These are phyloP conservation scores for Sambucus nigra DNA, from an alignment of 129 eudicot species.

Conservation along the genomic window DNA sequence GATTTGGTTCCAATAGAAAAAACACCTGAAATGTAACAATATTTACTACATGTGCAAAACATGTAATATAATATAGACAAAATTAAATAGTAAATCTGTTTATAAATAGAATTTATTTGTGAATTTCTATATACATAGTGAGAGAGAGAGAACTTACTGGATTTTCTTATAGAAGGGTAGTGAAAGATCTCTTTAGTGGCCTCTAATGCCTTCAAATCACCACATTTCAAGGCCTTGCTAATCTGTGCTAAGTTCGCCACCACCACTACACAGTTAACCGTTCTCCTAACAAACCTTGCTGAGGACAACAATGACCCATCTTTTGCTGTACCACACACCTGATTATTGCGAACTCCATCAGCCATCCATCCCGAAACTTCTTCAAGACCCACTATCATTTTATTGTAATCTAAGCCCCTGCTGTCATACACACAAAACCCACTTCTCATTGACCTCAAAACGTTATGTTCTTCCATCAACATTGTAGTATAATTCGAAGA, in stretches of 20 bases:
- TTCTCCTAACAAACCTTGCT: slow-evolving; percentile 42
- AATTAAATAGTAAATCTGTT: no score
- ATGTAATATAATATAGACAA: no score
- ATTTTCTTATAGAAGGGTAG: slow-evolving; percentile 35
- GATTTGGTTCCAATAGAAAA: no score
- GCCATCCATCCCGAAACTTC: slow-evolving; percentile 55
- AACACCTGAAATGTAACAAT: no score
- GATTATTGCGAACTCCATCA: slow-evolving; percentile 52
- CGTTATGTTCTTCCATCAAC: slow-evolving; percentile 78
- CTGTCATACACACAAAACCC: slow-evolving; percentile 80
- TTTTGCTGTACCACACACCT: slow-evolving; percentile 34
- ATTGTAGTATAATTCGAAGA: slow-evolving; percentile 38
- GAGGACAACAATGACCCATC: slow-evolving; percentile 11
- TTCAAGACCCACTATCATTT: slow-evolving; percentile 30
- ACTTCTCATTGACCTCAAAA: slow-evolving; percentile 53
- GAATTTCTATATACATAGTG: no score
- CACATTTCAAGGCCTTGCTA: slow-evolving; percentile 34
- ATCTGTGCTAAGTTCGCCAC: slow-evolving; percentile 51
- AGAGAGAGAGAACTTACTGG: slow-evolving; percentile 57
- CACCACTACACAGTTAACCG: slow-evolving; percentile 47
- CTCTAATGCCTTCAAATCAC: slow-evolving; percentile 40
- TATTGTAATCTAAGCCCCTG: slow-evolving; percentile 43
- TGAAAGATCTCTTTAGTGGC: slow-evolving; percentile 45
- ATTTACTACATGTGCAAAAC: no score
- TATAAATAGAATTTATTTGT: no score